A percentile compares a stretch with the other conserved stretches of the same genome.
phyloP scores from a whole-genome alignment of 75 land plant genomes.

The Pinus albicaulis region DNA sequence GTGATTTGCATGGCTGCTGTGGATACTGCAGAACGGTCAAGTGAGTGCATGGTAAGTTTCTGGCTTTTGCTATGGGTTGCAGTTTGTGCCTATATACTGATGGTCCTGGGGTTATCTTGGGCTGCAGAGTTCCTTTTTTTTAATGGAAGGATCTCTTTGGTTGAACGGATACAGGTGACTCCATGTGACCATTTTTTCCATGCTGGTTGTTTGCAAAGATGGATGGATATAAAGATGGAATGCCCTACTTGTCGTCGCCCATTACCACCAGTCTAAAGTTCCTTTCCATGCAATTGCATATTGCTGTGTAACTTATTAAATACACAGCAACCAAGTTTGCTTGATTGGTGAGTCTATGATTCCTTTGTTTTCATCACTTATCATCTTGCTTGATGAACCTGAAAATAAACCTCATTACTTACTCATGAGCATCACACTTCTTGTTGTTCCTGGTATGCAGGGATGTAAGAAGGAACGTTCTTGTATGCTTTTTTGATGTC shows the following conservation, averaged over 20 bases:
- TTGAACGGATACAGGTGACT: slow-evolving; percentile 58
- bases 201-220: slow-evolving; percentile 90
- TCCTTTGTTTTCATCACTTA: too few relatives aligned
- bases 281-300: too few relatives aligned
- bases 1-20: slow-evolving; percentile 95
- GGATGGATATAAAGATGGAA: slow-evolving; percentile 99
- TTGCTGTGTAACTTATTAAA: too few relatives aligned
- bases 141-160: neutral
- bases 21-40: slow-evolving; percentile 52
- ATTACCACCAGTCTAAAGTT: slow-evolving; percentile 75
- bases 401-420: too few relatives aligned
- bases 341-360: too few relatives aligned
- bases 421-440: too few relatives aligned
- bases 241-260: slow-evolving; percentile 97
- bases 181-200: slow-evolving; percentile 98
- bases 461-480: too few relatives aligned
- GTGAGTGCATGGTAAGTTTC: slow-evolving; percentile 82
- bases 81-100: neutral
- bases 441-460: too few relatives aligned
- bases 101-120: neutral
- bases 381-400: too few relatives aligned
- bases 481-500: too few relatives aligned
- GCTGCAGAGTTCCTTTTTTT: neutral
- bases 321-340: too few relatives aligned
- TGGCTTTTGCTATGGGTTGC: neutral